Percentiles rank a stretch among this genome's conserved stretches.
phyloP scores from a whole-genome alignment of 176 grass and related monocot genomes.

The Cenchrus americanus region DNA sequence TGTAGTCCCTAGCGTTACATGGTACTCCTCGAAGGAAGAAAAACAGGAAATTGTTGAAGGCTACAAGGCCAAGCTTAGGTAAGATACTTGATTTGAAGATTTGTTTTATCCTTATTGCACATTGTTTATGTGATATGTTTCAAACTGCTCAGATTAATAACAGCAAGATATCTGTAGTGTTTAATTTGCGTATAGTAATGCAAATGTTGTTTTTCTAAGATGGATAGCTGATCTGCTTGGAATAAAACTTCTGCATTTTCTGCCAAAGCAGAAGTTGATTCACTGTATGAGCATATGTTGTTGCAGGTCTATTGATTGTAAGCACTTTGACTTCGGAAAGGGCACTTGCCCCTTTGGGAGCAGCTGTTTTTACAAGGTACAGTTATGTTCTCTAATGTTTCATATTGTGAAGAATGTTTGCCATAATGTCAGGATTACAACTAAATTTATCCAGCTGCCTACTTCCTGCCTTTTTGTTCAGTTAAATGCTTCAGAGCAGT shows the following conservation, averaged over 20 bases:
- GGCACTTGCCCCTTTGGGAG: conserved; percentile 81
- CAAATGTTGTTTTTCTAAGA: not conserved
- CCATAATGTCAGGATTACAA: conserved; percentile 5
- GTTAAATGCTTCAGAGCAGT: not conserved
- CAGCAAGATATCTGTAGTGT: not conserved
- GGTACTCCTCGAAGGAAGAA: conserved; percentile 86
- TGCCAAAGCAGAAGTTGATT: conserved; percentile 22
- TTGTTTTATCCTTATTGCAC: conserved; percentile 22
- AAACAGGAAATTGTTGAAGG: conserved; percentile 80
- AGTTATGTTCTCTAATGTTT: not conserved
- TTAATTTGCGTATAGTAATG: not conserved
- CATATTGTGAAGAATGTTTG: not conserved
- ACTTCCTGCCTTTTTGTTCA: not conserved
- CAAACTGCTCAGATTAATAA: conserved; percentile 8
- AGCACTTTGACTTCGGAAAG: conserved; percentile 90
- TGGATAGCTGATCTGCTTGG: not conserved
- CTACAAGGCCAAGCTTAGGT: conserved; percentile 94
- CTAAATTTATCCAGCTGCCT: not conserved
- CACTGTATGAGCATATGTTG: conserved; percentile 32
- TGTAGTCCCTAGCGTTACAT: conserved; percentile 78
- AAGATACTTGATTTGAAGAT: conserved; percentile 49
- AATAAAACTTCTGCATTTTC: not conserved
- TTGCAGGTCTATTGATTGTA: conserved; percentile 89
- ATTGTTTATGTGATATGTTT: not conserved
- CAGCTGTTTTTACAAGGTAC: conserved; percentile 95